A percentile compares a stretch with the other conserved stretches of the same genome.
phyloP scores from a whole-genome alignment of 1,284 basidiomycete genomes.

The Sanghuangporus sanghuang region DNA sequence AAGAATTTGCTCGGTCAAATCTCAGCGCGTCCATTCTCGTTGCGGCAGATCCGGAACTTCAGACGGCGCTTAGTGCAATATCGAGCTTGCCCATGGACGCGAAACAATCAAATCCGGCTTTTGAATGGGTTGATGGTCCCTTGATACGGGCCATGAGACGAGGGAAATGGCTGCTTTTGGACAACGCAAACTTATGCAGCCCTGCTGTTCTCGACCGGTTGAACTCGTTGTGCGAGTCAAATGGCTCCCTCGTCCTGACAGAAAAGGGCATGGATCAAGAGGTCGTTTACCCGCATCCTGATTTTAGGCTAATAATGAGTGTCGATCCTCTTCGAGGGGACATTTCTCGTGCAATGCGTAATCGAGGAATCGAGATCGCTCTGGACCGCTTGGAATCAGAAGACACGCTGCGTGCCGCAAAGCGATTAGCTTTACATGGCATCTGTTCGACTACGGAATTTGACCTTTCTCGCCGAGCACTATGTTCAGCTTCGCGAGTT shows the following conservation, averaged over 20 bases:
- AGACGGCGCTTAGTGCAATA: background rate
- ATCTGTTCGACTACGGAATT: background rate
- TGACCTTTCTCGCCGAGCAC: conserved; percentile 4
- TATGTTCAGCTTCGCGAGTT: background rate
- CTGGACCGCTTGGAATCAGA: conserved; percentile 24
- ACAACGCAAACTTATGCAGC: conserved; percentile 92
- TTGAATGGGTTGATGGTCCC: conserved; percentile 98
- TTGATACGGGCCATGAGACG: conserved; percentile 81
- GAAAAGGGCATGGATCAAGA: conserved; percentile 86
- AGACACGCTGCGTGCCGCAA: background rate
- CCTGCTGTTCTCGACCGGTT: conserved; percentile 95
- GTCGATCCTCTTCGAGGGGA: conserved; percentile 91
- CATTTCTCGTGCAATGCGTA: conserved; percentile 96
- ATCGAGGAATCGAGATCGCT: conserved; percentile 89
- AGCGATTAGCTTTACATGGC: conserved; percentile 5
- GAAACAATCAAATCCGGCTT: conserved; percentile 44
- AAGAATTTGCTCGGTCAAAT: background rate
- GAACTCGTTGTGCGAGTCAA: conserved; percentile 91
- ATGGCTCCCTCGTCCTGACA: conserved; percentile 79
- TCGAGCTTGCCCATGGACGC: background rate
- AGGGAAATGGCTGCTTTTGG: conserved; percentile 89
- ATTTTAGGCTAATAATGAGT: conserved; percentile 94
- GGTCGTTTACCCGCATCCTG: conserved; percentile 75
- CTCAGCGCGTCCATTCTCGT: background rate
- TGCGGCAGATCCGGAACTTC: background rate